These are phyloP conservation scores for Podaxis carcinomalis DNA, from an alignment of 768 basidiomycete species.

Conservation along the genomic window DNA sequence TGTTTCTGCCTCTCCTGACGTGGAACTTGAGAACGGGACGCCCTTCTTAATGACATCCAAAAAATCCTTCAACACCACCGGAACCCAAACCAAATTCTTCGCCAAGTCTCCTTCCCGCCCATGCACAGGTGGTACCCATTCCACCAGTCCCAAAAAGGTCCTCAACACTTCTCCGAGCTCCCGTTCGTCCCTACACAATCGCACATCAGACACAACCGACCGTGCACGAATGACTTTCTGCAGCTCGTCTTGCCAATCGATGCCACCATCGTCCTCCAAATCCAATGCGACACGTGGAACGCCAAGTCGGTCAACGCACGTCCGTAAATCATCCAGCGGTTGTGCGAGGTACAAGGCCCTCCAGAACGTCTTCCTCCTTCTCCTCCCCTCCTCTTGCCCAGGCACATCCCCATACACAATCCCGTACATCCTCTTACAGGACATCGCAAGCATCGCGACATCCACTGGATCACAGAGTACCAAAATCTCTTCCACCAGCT, in stretches of 20 bases:
- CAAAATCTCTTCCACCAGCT: conserved; percentile 58
- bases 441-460: conserved; percentile 49
- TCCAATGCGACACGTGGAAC: conserved; percentile 13
- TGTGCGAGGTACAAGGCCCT: conserved; percentile 58
- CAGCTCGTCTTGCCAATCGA: conserved; percentile 52
- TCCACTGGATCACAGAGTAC: conserved; percentile 56
- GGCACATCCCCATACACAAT: background rate
- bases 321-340: conserved; percentile 60
- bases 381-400: background rate
- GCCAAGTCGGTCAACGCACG: conserved; percentile 30
- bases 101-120: conserved; percentile 29
- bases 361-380: conserved; percentile 47
- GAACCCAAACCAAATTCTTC: conserved; percentile 49
- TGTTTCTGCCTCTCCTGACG: background rate
- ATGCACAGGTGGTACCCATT: conserved; percentile 35
- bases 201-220: conserved; percentile 35
- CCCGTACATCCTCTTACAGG: conserved; percentile 29
- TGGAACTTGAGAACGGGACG: background rate
- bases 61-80: conserved; percentile 37
- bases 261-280: conserved; percentile 25
- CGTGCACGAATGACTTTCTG: conserved; percentile 54
- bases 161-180: conserved; percentile 40
- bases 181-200: conserved; percentile 27
- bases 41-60: conserved; percentile 31
- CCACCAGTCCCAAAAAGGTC: conserved; percentile 49